Base-by-base conservation (phyloP, 1,139 yeast genomes). In the Magnusiomyces paraingens region DNA sequence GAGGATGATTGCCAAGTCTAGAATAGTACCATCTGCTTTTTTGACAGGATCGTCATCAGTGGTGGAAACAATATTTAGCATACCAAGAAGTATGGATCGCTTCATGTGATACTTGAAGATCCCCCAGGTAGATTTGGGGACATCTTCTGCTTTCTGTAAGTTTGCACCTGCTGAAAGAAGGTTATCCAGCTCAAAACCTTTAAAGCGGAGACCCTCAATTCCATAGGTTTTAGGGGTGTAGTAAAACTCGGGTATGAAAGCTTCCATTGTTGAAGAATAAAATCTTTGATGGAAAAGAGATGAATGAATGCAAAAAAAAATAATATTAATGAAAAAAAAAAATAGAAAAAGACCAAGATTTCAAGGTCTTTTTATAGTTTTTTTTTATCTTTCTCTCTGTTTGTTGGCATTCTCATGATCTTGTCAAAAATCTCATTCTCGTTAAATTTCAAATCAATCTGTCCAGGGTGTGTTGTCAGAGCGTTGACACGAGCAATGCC, bases 141-240 rank as follows among this genome's bases (percentile, higher is more conserved):
- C 46, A 36, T 51, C 55, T 18, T 56, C 52, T 1, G 50, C 38
- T 1, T 42, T 21, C 2, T 38, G 14, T n/a, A 55, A 52, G 43
- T 63, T 65, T 1, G 67, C 55, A 2, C 69, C 69, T 1, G 69
- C 61, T 0, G 63, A 55, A 38, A 64, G 56, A 45, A 65, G 55
- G 22, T 57, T 35, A 39, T 65, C 66, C 8, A 63, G 54, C 38
- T 61, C 57, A 41, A 65, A 63, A 10, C 67, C 66, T 44, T 58
- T 58, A 49, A 57, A 55, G 18, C 51, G 55, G 10, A 58, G 46
- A 2, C 65, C 65, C n/a, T 55, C 55, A 29, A 62, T 40, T 4
- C 67, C 67, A 50, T 56, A 64, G 14, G 63, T 59, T 48, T 57
- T 62, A 5, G 65, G 65, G 12, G 65, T 59, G 42, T 36, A 52